These are phyloP conservation scores for Cornus suecica DNA, from an alignment of 148 eudicot species.

Conservation along the genomic window DNA sequence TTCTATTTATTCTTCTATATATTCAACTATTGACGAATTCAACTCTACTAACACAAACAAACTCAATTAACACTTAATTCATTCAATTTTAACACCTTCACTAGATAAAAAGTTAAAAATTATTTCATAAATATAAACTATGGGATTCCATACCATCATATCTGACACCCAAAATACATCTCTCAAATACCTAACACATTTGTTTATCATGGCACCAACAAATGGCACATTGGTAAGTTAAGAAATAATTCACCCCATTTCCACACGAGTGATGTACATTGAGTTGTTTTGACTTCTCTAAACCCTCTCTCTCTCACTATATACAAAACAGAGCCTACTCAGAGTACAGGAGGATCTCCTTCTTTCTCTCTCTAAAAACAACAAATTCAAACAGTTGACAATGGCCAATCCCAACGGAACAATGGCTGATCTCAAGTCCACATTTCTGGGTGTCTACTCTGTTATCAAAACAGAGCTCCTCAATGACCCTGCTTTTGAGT, in stretches of 20 bases:
- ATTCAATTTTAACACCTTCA: no score
- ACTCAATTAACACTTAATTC: no score
- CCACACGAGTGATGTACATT: neutral
- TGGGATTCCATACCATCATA: no score
- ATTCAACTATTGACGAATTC: no score
- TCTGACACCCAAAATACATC: no score
- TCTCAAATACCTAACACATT: no score
- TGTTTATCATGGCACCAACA: no score
- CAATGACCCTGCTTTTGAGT: constrained; percentile 73
- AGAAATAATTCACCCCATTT: neutral
- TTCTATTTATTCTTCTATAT: no score
- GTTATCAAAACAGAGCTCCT: constrained; percentile 75
- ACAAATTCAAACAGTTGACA: neutral
- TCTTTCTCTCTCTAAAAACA: neutral
- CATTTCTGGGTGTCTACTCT: constrained; percentile 55
- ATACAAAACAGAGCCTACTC: no score
- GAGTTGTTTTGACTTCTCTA: neutral
- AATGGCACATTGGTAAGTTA: neutral
- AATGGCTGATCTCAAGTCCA: constrained; percentile 57
- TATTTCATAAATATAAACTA: no score
- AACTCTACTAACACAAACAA: no score
- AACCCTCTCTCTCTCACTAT: neutral
- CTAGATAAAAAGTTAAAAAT: no score
- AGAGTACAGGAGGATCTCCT: neutral
- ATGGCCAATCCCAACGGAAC: constrained; percentile 7